phyloP scores from a whole-genome alignment of 2,329 filamentous ascomycete genomes.

The Aspergillus sp. region DNA sequence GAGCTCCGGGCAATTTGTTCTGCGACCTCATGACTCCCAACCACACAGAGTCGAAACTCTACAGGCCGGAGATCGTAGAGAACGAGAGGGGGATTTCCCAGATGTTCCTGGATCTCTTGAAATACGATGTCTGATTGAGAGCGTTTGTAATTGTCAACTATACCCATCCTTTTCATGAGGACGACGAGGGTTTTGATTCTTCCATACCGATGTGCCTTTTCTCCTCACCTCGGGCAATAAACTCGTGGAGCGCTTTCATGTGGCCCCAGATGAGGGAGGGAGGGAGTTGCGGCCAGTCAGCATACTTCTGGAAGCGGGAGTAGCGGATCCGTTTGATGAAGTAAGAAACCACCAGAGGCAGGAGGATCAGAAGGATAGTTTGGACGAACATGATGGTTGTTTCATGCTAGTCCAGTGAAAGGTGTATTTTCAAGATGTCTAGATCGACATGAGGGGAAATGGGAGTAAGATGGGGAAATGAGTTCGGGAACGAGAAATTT shows the following conservation, averaged over 20 bases:
- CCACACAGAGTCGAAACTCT: constrained; percentile 6
- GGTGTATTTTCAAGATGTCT: background rate
- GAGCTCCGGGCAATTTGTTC: constrained; percentile 19
- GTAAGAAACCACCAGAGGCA: constrained; percentile 6
- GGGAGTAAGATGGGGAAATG: background rate
- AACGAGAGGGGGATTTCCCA: background rate
- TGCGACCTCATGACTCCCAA: constrained; percentile 21
- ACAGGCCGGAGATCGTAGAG: constrained; percentile 19
- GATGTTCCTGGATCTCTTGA: background rate
- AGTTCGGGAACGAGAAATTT: background rate
- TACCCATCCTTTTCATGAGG: background rate
- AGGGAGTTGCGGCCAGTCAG: constrained; percentile 15
- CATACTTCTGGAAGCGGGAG: constrained; percentile 14
- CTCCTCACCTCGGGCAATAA: constrained; percentile 4
- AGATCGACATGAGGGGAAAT: background rate
- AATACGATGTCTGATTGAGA: background rate
- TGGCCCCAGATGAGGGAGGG: constrained; percentile 19
- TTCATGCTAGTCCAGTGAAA: background rate
- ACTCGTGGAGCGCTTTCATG: constrained; percentile 10
- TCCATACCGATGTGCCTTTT: constrained; percentile 10
- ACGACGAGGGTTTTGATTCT: background rate
- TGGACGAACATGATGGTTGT: background rate
- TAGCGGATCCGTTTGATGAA: constrained; percentile 1
- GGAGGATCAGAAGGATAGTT: background rate
- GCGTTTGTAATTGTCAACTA: background rate